phyloP scores from a whole-genome alignment of 2,329 filamentous ascomycete species.

The Aspergillus brunneoviolaceus region DNA sequence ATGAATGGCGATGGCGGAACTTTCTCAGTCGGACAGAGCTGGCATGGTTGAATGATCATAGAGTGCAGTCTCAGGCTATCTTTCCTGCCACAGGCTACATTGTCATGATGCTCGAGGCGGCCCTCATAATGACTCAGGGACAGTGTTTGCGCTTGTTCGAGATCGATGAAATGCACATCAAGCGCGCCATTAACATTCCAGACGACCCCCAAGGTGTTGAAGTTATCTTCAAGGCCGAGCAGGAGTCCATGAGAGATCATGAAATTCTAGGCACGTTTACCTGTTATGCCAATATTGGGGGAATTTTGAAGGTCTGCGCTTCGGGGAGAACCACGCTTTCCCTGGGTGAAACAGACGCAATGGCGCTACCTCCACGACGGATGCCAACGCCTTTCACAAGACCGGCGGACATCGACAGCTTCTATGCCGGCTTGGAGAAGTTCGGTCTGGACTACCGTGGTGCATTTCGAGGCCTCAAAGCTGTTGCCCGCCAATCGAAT shows the following conservation, averaged over 20 bases:
- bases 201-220: background rate
- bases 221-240: background rate
- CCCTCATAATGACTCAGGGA: background rate
- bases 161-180: constrained; percentile 2
- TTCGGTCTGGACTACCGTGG: constrained; percentile 6
- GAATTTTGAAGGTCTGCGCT: background rate
- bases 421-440: background rate
- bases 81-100: constrained; percentile 28
- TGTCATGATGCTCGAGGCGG: constrained; percentile 16
- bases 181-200: constrained; percentile 1
- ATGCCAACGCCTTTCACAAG: background rate
- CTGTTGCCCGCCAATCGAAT: background rate
- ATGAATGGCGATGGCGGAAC: constrained; percentile 20
- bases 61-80: constrained; percentile 22
- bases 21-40: constrained; percentile 18
- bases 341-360: background rate
- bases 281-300: constrained; percentile 1
- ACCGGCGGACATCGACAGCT: background rate
- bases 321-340: background rate
- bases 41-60: constrained; percentile 27
- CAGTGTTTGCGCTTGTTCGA: constrained; percentile 1
- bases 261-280: background rate
- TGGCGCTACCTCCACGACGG: background rate
- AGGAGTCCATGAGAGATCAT: background rate
- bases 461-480: constrained; percentile 2